Evolutionary conservation across 2,329 filamentous ascomycete genomes (phyloP), one percentile per base, ranked within the genome.

Genomic region (Cladorrhinum sp.): DNA sequence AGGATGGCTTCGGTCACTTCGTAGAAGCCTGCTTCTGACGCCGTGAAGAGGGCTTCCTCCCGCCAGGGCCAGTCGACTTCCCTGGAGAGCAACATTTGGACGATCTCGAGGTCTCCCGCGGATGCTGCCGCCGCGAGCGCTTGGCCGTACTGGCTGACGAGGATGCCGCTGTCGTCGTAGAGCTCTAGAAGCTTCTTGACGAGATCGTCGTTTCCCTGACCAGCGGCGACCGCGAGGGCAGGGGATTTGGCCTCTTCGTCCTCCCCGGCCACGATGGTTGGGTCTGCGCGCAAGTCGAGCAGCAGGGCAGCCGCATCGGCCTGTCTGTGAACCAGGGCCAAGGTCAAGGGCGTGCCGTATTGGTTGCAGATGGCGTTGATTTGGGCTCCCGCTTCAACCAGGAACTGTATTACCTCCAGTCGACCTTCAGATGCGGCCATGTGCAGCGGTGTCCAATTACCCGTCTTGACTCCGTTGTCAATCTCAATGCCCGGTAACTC

Each of bases 381-480:
- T 14, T 60, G 10, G 10, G 58, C 58, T 16, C 36, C 39, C 9
- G 33, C 5, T 3, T 24, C 18, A 16, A 55, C n/a, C n/a, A 60
- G 39, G 26, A 18, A 57, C 14, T 20, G 20, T 7, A 60, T 60
- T 7, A 60, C 52, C 3, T 60, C 52, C 18, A 48, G 30, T 24
- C 51, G 58, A 6, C 53, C 58, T 46, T 54, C 33, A 10, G 52
- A 57, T 2, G 58, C 58, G 6, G 58, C 58, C 58, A 60, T 60
- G 46, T 60, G 58, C 6, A 60, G 58, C n/a, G 58, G 58, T 20
- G 58, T 60, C 58, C 58, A 60, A 8, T 23, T 21, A 1, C 52
- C 26, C n/a, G 26, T 39, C 26, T 20, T 10, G 16, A 50, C 33
- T 2, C 58, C 58, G n/a, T 56, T 36, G 42, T 60, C 48, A 23